Evolutionary conservation across 176 grass and related monocot genomes (phyloP).

Genomic region (Musa schizocarpa): DNA sequence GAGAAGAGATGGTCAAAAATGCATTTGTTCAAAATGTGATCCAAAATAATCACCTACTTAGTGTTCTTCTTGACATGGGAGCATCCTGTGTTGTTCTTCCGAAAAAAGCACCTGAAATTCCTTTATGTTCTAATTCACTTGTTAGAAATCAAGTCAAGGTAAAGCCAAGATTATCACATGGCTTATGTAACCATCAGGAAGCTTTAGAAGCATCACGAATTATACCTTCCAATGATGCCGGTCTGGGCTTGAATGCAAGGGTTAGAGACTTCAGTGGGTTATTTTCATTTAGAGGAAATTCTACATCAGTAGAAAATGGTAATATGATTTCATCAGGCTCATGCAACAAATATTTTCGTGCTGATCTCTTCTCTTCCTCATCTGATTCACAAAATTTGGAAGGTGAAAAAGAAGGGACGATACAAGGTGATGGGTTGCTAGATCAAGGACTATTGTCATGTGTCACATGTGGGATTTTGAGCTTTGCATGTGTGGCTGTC

Average conservation of each 20-base stretch:
- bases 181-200: conserved; percentile 30
- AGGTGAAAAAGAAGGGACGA: conserved; percentile 30
- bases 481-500: conserved; percentile 95
- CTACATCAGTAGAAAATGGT: conserved; percentile 12
- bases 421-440: conserved; percentile 38
- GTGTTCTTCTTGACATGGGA: conserved; percentile 45
- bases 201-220: conserved; percentile 28
- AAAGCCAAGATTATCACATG: conserved; percentile 37
- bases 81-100: conserved; percentile 78
- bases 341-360: conserved; percentile 18
- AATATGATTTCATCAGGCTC: conserved; percentile 24
- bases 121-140: conserved; percentile 38
- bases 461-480: conserved; percentile 90
- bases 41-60: conserved; percentile 66
- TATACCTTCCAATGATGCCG: conserved; percentile 22
- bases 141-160: conserved; percentile 33
- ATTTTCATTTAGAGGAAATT: conserved; percentile 23
- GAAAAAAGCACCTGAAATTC: conserved; percentile 27
- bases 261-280: conserved; percentile 24
- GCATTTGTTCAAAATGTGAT: conserved; percentile 80
- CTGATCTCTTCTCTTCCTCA: conserved; percentile 26
- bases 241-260: conserved; percentile 21
- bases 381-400: conserved; percentile 35
- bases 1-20: conserved; percentile 69
- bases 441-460: conserved; percentile 89